A percentile compares a stretch with the other conserved stretches of the same genome.
Conservation (phyloP, 805 yeast genomes). For the Starmerella ratchasimensis region DNA sequence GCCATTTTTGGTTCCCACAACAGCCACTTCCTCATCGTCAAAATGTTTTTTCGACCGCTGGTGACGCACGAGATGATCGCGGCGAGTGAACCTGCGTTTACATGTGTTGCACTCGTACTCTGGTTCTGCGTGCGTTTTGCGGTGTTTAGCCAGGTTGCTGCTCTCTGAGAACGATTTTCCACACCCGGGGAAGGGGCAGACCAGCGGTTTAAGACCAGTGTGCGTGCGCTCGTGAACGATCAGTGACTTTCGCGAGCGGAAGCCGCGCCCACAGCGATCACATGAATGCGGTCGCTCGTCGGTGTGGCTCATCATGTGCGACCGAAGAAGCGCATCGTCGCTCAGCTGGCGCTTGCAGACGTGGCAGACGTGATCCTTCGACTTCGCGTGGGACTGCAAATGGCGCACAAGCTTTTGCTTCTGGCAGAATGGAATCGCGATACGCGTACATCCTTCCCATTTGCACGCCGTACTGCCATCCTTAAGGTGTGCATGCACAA, state of each 20-base stretch:
- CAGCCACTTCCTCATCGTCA: not conserved
- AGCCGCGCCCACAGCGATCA: conserved; percentile 54
- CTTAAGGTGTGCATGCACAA: conserved; percentile 55
- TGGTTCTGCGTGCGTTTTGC: conserved; percentile 49
- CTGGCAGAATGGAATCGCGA: conserved; percentile 51
- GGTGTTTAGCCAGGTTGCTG: conserved; percentile 76
- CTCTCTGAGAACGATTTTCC: conserved; percentile 77
- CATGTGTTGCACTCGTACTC: conserved; percentile 16
- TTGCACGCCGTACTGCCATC: conserved; percentile 55
- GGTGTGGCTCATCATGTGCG: conserved; percentile 72
- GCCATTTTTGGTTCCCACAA: too few relatives aligned
- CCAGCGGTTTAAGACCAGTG: conserved; percentile 79
- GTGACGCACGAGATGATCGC: conserved; percentile 21
- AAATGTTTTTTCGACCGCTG: conserved; percentile 9
- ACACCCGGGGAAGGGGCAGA: conserved; percentile 69
- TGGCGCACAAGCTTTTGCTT: conserved; percentile 79
- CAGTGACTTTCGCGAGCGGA: conserved; percentile 70
- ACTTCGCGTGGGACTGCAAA: conserved; percentile 74
- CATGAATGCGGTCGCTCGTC: conserved; percentile 84
- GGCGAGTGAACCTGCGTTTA: conserved; percentile 18
- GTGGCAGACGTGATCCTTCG: conserved; percentile 63
- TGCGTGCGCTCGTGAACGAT: conserved; percentile 77
- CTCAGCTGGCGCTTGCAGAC: conserved; percentile 62
- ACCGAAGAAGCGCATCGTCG: conserved; percentile 60
- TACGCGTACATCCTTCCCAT: conserved; percentile 69